Base-by-base conservation (phyloP, 192 early-diverging fungal genomes). In the Diversispora eburnea region DNA sequence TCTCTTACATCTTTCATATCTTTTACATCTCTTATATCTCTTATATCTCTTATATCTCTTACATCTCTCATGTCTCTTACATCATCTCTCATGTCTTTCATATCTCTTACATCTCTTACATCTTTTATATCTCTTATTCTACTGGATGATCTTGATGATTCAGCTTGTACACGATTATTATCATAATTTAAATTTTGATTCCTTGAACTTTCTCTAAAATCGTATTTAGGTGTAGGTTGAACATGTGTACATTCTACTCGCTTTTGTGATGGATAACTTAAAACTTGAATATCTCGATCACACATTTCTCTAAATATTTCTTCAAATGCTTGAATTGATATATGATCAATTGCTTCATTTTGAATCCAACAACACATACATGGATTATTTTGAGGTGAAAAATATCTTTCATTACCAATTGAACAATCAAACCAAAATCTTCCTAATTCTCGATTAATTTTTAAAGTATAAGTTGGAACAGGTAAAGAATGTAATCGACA, bases 271-370 rank as follows among this genome's bases (percentile, higher is more conserved):
- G 51, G 51, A 54, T 54, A 54, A 54, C 51, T 54, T 54, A 54
- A 13, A 7, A 54, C 51, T 54, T 54, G 12, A 12, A 54, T 17
- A 54, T 54, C 51, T 54, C n/a, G 51, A 54, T 54, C 51, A 54
- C 51, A 54, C 12, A 10, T 17, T 54, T 54, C 51, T 54, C 13
- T 17, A 13, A 54, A 54, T 54, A 54, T 17, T 17, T 10, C n/a
- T 54, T 54, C 51, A 54, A 54, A 54, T 54, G n/a, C 51, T 54
- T 54, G 51, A 54, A 54, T 54, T 54, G 51, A 54, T 54, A 54
- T 17, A 17, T 54, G 51, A 54, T 54, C 51, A 10, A 54, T 54
- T 17, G 51, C 51, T 17, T 54, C 51, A 54, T 54, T 54, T 54
- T 54, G 51, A 17, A 54, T 54, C 51, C 51, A 54, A 17, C 51